Evolutionary conservation across 2,329 filamentous ascomycete species (phyloP).

Genomic region (Zelopaecilomyces penicillatus): DNA sequence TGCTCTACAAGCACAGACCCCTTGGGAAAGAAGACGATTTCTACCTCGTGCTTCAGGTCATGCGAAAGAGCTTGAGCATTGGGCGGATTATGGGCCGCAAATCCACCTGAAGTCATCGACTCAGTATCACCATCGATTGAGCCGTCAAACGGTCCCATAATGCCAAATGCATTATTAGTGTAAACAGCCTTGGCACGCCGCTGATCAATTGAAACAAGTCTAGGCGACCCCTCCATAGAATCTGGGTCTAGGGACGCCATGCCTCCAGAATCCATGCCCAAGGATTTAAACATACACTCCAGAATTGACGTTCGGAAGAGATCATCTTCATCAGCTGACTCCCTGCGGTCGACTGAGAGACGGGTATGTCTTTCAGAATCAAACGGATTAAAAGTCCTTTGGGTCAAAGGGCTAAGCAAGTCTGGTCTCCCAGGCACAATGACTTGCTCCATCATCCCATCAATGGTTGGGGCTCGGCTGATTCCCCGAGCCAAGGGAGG

Average conservation of each 20-base stretch:
- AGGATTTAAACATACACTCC: conserved; percentile 91
- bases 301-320: conserved; percentile 84
- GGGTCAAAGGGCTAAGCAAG: conserved; percentile 37
- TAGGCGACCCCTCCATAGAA: conserved; percentile 79
- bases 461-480: conserved; percentile 10
- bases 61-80: conserved; percentile 60
- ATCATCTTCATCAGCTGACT: conserved; percentile 79
- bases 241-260: conserved; percentile 57
- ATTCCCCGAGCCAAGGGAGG: conserved; percentile 52
- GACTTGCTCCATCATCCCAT: conserved; percentile 9
- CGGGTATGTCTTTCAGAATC: conserved; percentile 41
- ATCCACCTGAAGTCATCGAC: conserved; percentile 65
- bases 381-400: conserved; percentile 49
- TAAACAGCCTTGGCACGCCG: conserved; percentile 72
- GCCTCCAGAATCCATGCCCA: conserved; percentile 67
- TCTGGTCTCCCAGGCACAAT: conserved; percentile 23
- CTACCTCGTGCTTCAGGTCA: conserved; percentile 84
- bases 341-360: conserved; percentile 57
- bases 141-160: conserved; percentile 73
- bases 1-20: conserved; percentile 92
- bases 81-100: conserved; percentile 51
- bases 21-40: conserved; percentile 96
- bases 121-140: conserved; percentile 78
- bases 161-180: conserved; percentile 68
- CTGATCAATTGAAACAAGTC: conserved; percentile 75